Percentiles rank a stretch among this genome's conserved stretches.
Evolutionary conservation across 345 rosid genomes (phyloP).

Genomic region (Euphorbia pulcherrima): DNA sequence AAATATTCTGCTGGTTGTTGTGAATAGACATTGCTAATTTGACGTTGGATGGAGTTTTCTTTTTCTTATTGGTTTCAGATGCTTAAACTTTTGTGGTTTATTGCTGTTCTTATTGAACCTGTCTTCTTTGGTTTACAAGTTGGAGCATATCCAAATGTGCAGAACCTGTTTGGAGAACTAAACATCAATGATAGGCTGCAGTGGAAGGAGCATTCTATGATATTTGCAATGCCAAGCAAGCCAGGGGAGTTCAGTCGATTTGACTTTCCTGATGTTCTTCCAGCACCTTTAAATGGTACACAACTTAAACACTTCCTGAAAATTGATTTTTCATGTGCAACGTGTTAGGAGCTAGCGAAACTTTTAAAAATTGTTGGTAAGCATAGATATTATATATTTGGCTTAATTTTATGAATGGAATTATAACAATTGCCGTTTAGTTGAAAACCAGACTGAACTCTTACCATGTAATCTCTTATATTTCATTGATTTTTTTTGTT

Average conservation of each 20-base stretch:
- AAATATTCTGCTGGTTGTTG: background rate
- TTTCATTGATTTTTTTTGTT: background rate
- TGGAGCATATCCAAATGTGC: conserved; percentile 92
- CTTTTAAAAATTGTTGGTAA: background rate
- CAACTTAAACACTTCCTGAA: background rate
- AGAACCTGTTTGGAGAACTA: conserved; percentile 89
- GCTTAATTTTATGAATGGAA: background rate
- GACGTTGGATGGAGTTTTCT: background rate
- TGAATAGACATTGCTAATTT: conserved; percentile 2
- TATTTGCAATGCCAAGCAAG: conserved; percentile 93
- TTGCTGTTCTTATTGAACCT: conserved; percentile 8
- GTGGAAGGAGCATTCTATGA: conserved; percentile 99
- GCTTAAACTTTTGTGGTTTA: background rate
- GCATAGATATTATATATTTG: background rate
- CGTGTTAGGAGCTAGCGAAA: background rate
- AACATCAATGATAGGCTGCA: conserved; percentile 84
- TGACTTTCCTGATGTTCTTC: conserved; percentile 83
- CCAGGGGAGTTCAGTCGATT: conserved; percentile 94
- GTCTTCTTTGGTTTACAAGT: conserved; percentile 45
- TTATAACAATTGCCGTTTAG: background rate
- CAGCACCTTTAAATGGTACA: conserved; percentile 90
- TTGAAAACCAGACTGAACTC: background rate
- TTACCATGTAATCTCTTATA: background rate
- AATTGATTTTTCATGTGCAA: background rate
- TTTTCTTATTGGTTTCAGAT: background rate